Evolutionary conservation across 768 basidiomycete species (phyloP).

Genomic region (Thelephora aurantiotincta): DNA sequence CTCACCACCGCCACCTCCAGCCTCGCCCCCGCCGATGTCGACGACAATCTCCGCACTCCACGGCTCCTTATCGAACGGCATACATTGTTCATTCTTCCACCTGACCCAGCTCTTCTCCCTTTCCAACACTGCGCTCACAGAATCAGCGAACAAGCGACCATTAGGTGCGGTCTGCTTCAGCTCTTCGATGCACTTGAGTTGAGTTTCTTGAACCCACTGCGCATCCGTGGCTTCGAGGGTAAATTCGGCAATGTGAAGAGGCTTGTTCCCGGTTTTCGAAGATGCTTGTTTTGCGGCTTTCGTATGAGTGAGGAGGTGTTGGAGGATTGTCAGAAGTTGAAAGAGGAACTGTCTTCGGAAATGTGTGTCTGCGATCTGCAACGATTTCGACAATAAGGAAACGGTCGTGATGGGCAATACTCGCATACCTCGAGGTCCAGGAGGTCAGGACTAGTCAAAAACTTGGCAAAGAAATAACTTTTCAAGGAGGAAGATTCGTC

Average conservation of each 20-base stretch:
- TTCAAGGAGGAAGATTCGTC: conserved; percentile 31
- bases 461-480: conserved; percentile 91
- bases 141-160: conserved; percentile 65
- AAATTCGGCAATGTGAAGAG: conserved; percentile 66
- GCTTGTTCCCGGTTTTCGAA: conserved; percentile 54
- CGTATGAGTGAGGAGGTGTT: conserved; percentile 64
- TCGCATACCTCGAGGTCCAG: conserved; percentile 68
- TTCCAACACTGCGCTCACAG: conserved; percentile 55
- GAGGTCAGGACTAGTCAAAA: conserved; percentile 77
- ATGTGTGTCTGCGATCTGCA: conserved; percentile 74
- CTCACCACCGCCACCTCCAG: neutral
- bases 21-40: conserved; percentile 9
- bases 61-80: conserved; percentile 64
- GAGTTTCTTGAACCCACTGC: conserved; percentile 66
- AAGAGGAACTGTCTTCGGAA: conserved; percentile 91
- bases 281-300: conserved; percentile 48
- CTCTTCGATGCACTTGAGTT: conserved; percentile 37
- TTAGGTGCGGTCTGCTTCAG: conserved; percentile 66
- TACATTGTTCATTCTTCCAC: conserved; percentile 79
- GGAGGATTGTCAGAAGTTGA: conserved; percentile 67
- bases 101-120: conserved; percentile 83
- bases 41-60: conserved; percentile 36
- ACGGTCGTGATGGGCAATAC: neutral
- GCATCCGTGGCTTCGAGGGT: conserved; percentile 51
- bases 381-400: conserved; percentile 1